Evolutionary conservation across 352 stramenopile species (phyloP).

Genomic region (Albugo candida): DNA sequence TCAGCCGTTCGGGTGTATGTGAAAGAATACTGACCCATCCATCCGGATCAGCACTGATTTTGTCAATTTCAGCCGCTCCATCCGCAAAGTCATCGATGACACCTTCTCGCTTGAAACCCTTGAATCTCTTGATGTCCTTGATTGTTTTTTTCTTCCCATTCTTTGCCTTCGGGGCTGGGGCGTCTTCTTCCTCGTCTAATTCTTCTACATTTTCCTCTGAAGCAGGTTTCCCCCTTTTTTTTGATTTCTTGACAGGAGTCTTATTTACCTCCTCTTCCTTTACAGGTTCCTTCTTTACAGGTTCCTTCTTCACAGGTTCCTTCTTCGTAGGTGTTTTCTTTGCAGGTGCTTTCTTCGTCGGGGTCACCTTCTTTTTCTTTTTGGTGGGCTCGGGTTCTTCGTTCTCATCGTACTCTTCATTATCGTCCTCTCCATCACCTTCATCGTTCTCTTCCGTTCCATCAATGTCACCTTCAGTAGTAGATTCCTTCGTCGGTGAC

Average conservation of each 20-base stretch:
- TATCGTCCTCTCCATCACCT: neutral
- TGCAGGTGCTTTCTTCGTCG: neutral
- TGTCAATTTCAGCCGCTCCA: constrained; percentile 63
- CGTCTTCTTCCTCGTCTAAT: constrained; percentile 2
- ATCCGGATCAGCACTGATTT: constrained; percentile 55
- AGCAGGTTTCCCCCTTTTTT: constrained; percentile 4
- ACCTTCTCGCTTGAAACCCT: constrained; percentile 51
- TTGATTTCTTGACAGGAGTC: too few species aligned
- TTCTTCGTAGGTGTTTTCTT: constrained; percentile 6
- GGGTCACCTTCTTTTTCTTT: neutral
- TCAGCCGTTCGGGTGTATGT: constrained; percentile 50
- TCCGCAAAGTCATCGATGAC: constrained; percentile 59
- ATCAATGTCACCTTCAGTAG: neutral
- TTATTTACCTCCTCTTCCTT: constrained; percentile 11
- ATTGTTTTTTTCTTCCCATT: constrained; percentile 16
- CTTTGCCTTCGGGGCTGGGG: constrained; percentile 3
- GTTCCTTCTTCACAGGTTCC: neutral
- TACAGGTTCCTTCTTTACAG: constrained; percentile 2
- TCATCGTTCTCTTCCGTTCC: neutral
- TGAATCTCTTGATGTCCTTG: constrained; percentile 45
- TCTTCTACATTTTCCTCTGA: too few species aligned
- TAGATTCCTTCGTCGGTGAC: too few species aligned
- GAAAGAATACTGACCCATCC: constrained; percentile 70
- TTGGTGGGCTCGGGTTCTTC: neutral
- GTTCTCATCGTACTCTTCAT: neutral